Evolutionary conservation across 140 eudicot species (phyloP).

Genomic region (Senecio squalidus): DNA sequence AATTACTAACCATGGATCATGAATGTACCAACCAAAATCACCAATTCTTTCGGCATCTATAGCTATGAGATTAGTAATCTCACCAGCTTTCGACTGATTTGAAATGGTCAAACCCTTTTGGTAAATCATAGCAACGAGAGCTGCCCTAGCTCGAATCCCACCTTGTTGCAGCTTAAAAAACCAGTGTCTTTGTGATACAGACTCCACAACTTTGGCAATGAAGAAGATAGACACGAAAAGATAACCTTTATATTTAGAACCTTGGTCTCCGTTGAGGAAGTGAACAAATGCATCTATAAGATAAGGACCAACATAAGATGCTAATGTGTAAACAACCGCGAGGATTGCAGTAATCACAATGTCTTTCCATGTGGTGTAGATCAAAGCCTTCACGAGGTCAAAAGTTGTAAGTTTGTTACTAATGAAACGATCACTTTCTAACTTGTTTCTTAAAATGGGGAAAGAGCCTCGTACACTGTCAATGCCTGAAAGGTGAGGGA

Average conservation of each 20-base stretch:
- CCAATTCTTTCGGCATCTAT: constrained; percentile 42
- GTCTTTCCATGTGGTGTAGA: constrained; percentile 34
- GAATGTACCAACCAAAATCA: constrained; percentile 35
- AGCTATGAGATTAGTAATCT: constrained; percentile 41
- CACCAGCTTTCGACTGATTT: constrained; percentile 33
- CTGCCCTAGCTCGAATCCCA: constrained; percentile 32
- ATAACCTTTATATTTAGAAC: constrained; percentile 25
- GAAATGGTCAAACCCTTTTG: constrained; percentile 41
- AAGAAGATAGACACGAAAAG: constrained; percentile 34
- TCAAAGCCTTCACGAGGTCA: constrained; percentile 25
- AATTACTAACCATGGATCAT: constrained; percentile 33
- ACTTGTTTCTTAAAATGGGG: constrained; percentile 19
- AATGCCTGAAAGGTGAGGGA: constrained; percentile 29
- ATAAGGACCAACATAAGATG: constrained; percentile 48
- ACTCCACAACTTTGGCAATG: constrained; percentile 38
- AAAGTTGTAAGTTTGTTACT: constrained; percentile 21
- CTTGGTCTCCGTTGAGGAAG: constrained; percentile 32
- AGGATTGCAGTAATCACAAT: constrained; percentile 25
- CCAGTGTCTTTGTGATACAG: constrained; percentile 35
- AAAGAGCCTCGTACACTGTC: constrained; percentile 32
- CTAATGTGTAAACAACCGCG: constrained; percentile 28
- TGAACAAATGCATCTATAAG: constrained; percentile 44
- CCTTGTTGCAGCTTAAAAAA: constrained; percentile 40
- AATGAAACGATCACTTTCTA: constrained; percentile 4
- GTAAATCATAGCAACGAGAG: constrained; percentile 35